phyloP scores from a whole-genome alignment of 2,329 filamentous ascomycete genomes.

The Tolypocladium pustulatum region DNA sequence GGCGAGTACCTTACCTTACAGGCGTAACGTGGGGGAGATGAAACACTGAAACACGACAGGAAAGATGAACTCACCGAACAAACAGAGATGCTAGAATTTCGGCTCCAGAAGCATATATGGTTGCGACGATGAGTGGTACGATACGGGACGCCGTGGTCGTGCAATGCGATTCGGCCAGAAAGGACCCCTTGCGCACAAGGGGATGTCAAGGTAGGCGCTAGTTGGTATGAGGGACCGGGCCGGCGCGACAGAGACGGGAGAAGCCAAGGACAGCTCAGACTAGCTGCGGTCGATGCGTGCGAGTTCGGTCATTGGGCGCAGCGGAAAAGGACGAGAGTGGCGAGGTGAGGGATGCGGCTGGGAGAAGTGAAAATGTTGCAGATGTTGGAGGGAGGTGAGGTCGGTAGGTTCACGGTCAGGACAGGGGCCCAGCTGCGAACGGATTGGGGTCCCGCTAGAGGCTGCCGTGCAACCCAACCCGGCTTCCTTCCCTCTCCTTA shows the following conservation, averaged over 20 bases:
- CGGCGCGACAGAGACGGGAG: neutral
- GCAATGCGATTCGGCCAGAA: neutral
- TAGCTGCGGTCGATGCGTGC: constrained; percentile 5
- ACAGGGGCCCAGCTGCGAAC: neutral
- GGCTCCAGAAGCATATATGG: neutral
- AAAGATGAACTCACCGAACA: neutral
- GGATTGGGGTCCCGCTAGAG: neutral
- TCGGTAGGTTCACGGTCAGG: neutral
- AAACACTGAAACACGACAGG: neutral
- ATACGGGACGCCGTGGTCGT: neutral
- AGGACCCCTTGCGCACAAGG: neutral
- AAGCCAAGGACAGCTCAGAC: neutral
- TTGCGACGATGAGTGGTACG: neutral
- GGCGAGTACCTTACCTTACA: neutral
- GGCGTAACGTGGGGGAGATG: neutral
- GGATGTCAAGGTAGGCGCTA: neutral
- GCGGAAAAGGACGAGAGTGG: neutral
- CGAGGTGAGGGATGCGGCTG: neutral
- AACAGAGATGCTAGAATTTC: neutral
- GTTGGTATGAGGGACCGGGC: neutral
- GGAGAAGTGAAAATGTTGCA: neutral
- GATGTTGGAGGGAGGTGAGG: neutral
- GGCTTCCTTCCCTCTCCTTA: neutral
- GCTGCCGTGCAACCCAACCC: neutral
- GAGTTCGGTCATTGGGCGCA: constrained; percentile 4